A percentile compares a stretch with the other conserved stretches of the same genome.
These are phyloP conservation scores for Peniophora sp. DNA, from an alignment of 1,284 basidiomycete species.

Conservation along the genomic window DNA sequence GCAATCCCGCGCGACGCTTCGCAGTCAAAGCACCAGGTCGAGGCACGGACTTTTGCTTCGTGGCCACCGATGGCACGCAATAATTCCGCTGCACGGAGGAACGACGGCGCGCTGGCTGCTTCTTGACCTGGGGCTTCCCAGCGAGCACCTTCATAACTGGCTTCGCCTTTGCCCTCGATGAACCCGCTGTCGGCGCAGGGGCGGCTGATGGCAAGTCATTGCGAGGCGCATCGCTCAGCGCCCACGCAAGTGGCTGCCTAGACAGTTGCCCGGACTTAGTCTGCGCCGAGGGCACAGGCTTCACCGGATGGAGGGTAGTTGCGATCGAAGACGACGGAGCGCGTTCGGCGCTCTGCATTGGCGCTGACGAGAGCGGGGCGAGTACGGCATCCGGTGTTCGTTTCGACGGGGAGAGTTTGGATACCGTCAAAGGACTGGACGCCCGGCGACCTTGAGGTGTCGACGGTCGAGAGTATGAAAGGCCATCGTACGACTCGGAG, in stretches of 20 bases:
- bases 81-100: neutral
- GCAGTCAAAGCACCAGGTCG: neutral
- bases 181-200: too few relatives aligned
- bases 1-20: neutral
- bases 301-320: neutral
- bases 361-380: too few relatives aligned
- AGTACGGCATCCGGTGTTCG: neutral
- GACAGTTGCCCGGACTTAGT: too few relatives aligned
- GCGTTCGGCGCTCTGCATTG: slow-evolving; percentile 7
- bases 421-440: slow-evolving; percentile 10
- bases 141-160: neutral
- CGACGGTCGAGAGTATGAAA: neutral
- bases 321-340: slow-evolving; percentile 19
- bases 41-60: neutral
- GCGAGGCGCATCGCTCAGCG: too few relatives aligned
- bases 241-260: too few relatives aligned
- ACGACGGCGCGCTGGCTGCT: neutral
- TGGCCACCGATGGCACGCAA: neutral
- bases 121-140: neutral
- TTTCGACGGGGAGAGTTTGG: slow-evolving; percentile 11
- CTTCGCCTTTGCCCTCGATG: too few relatives aligned
- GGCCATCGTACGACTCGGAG: too few relatives aligned
- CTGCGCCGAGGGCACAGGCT: neutral
- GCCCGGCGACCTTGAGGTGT: slow-evolving; percentile 11
- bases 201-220: too few relatives aligned